A percentile compares a stretch with the other conserved stretches of the same genome.
Evolutionary conservation across 805 yeast species (phyloP).

Genomic region (Metschnikowia reukaufii): DNA sequence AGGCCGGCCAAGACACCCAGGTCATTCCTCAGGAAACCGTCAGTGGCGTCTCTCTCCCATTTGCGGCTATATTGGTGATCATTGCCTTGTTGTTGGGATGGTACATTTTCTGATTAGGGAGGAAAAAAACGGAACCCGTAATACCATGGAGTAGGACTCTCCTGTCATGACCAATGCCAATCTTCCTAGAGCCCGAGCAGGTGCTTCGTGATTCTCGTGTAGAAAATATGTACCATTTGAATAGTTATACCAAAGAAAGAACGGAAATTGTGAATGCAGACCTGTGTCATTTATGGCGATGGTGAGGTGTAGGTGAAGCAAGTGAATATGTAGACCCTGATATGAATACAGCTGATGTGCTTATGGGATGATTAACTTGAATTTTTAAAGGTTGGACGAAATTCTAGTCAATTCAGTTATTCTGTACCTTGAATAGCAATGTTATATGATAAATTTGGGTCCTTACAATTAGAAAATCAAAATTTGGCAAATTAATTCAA

Average conservation of each 20-base stretch:
- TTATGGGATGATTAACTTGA: too few relatives aligned
- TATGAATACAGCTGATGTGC: too few relatives aligned
- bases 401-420: too few relatives aligned
- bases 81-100: constrained; percentile 66
- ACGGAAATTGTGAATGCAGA: not conserved
- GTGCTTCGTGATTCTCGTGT: constrained; percentile 4
- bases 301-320: too few relatives aligned
- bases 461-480: too few relatives aligned
- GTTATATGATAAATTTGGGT: too few relatives aligned
- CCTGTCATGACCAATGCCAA: constrained; percentile 3
- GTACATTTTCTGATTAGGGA: constrained; percentile 53
- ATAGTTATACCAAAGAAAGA: constrained; percentile 5
- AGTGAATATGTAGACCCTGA: too few relatives aligned
- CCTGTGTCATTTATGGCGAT: too few relatives aligned
- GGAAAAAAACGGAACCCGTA: not conserved
- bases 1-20: constrained; percentile 18
- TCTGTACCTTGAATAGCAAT: too few relatives aligned
- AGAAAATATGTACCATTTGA: constrained; percentile 10
- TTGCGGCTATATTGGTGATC: constrained; percentile 48
- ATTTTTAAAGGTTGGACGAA: too few relatives aligned
- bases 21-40: constrained; percentile 30
- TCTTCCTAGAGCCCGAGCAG: not conserved
- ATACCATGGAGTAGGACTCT: not conserved
- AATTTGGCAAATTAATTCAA: too few relatives aligned
- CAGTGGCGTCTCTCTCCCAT: constrained; percentile 53